These are phyloP conservation scores for Mycosarcoma mackinlayi DNA, from an alignment of 1,284 basidiomycete genomes.

Conservation along the genomic window DNA sequence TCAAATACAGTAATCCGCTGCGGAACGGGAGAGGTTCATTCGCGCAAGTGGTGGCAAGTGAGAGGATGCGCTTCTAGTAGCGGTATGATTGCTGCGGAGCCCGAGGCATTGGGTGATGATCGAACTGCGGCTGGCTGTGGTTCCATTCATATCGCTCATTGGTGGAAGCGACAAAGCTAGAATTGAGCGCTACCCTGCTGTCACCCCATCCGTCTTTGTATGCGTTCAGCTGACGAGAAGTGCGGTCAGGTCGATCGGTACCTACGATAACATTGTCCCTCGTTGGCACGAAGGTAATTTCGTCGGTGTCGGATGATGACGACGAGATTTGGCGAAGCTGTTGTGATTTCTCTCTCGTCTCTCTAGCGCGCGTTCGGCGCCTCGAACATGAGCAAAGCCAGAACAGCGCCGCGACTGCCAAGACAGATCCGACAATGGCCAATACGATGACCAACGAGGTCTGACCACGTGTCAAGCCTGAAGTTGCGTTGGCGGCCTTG, in stretches of 20 bases:
- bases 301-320: slow-evolving; percentile 1
- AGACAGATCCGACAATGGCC: slow-evolving; percentile 17
- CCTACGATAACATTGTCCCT: not conserved
- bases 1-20: no score
- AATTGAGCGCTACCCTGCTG: slow-evolving; percentile 38
- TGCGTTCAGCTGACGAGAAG: slow-evolving; percentile 1
- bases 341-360: slow-evolving; percentile 24
- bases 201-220: slow-evolving; percentile 33
- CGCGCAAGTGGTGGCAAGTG: not conserved
- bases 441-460: slow-evolving; percentile 21
- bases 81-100: slow-evolving; percentile 20
- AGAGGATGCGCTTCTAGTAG: slow-evolving; percentile 7
- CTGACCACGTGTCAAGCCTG: slow-evolving; percentile 22
- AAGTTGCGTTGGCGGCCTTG: slow-evolving; percentile 27
- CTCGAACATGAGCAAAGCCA: slow-evolving; percentile 40
- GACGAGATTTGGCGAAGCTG: slow-evolving; percentile 4
- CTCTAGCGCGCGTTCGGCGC: slow-evolving; percentile 28
- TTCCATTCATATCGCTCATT: slow-evolving; percentile 26
- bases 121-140: slow-evolving; percentile 2
- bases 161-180: slow-evolving; percentile 28
- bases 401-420: slow-evolving; percentile 21
- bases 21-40: no score
- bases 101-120: slow-evolving; percentile 1
- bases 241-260: not conserved
- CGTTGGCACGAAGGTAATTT: not conserved